Evolutionary conservation across 2,329 filamentous ascomycete genomes (phyloP).

Genomic region (Aureobasidium melanogenum): DNA sequence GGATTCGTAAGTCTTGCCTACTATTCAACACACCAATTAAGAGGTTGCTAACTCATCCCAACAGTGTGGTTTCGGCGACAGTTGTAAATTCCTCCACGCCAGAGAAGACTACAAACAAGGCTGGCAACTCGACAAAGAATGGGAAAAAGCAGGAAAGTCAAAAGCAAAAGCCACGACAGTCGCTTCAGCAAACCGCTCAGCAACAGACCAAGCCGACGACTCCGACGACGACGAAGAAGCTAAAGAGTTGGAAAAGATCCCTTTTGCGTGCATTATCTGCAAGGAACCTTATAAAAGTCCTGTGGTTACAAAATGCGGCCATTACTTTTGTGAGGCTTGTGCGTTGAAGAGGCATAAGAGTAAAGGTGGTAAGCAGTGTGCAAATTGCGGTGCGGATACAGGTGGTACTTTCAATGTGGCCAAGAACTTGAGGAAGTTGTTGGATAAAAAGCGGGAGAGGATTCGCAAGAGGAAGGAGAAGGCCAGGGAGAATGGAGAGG

Average conservation of each 20-base stretch:
- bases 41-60: conserved; percentile 31
- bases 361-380: conserved; percentile 71
- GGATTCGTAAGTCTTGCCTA: conserved; percentile 31
- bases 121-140: conserved; percentile 91
- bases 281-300: conserved; percentile 68
- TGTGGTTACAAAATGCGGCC: conserved; percentile 80
- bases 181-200: conserved; percentile 47
- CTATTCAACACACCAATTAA: too few species aligned
- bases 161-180: conserved; percentile 40
- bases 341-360: conserved; percentile 76
- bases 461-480: conserved; percentile 14
- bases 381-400: conserved; percentile 75
- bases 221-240: conserved; percentile 50
- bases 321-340: conserved; percentile 92
- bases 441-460: conserved; percentile 63
- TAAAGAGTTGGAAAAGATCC: conserved; percentile 70
- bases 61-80: conserved; percentile 62
- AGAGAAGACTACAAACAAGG: conserved; percentile 78
- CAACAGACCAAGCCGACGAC: conserved; percentile 37
- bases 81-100: conserved; percentile 72
- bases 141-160: conserved; percentile 58
- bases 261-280: conserved; percentile 85
- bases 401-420: conserved; percentile 85
- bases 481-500: conserved; percentile 14
- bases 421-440: conserved; percentile 69